Base-by-base conservation (phyloP, 2,329 filamentous ascomycete species). In the Neofusicoccum laricinum region DNA sequence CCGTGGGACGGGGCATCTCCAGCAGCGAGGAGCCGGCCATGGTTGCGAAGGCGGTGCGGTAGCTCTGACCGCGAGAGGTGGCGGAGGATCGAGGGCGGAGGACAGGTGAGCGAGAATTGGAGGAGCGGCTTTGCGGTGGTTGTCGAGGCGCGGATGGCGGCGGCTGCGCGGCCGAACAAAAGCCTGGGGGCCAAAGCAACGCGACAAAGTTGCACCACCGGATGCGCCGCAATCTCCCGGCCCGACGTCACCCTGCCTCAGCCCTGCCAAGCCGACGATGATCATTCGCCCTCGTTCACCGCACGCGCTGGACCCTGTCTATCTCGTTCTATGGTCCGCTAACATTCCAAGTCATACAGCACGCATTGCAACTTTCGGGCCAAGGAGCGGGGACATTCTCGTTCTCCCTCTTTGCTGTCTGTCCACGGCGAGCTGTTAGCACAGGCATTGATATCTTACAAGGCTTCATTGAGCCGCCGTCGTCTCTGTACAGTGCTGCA, bases 1-100 rank as follows among this genome's bases (percentile, higher is more conserved):
- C 76, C 69, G 70, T 73, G 36, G 76, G 76, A 64, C 75, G 72
- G 63, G 76, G 76, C 17, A 78, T 73, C 67, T 77, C 75, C 64
- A 77, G 48, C 25, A 64, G 41, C 41, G 62, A 64, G 34, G 62
- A 57, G 62, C 66, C 55, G 73, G 67, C 62, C 62, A 64, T 64
- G 62, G 17, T 48, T 50, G 17, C 14, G 30, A 40, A 14, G 25
- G 5, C 11, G n/a, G 6, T 14, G 51, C 62, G 51, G 62, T 32
- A 43, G 32, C 6, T 40, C 17, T 12, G 51, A 50, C 62, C 62
- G 62, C 51, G 14, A 38, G 36, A 6, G 2, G 11, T 34, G 21
- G 55, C 30, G 30, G 32, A 48, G 50, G 41, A n/a, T 40, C 50
- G 12, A 30, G 50, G 40, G 32, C 17, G 15, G 21, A 38, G 38